Evolutionary conservation across 805 yeast genomes (phyloP).

Genomic region (Starmerella riodocensis): DNA sequence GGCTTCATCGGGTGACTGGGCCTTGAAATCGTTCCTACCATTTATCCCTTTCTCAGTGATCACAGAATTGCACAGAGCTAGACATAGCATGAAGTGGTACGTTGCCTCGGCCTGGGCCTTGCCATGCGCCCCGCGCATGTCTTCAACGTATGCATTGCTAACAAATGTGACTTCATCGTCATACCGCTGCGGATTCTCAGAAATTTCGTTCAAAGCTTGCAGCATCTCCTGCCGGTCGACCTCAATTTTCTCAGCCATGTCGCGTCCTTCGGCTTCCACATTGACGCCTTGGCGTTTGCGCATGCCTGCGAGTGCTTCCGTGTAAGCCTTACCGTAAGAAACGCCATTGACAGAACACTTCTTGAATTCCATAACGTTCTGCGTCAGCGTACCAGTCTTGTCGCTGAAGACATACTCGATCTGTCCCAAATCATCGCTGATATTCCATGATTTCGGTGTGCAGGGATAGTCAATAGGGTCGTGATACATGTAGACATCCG

Average conservation of each 20-base stretch:
- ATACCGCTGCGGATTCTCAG: conserved; percentile 38
- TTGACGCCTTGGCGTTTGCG: conserved; percentile 56
- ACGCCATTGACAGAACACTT: conserved; percentile 61
- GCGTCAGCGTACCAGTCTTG: conserved; percentile 75
- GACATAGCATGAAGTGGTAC: conserved; percentile 50
- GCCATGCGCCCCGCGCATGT: conserved; percentile 34
- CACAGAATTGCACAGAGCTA: conserved; percentile 70
- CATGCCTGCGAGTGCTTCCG: conserved; percentile 65
- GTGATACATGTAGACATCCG: conserved; percentile 60
- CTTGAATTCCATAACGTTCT: conserved; percentile 73
- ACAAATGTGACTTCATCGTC: conserved; percentile 50
- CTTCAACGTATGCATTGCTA: conserved; percentile 48
- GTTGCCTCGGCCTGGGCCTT: conserved; percentile 37
- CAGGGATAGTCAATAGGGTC: conserved; percentile 61
- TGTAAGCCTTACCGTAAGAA: conserved; percentile 63
- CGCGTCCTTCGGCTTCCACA: conserved; percentile 38
- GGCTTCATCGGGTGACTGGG: conserved; percentile 78
- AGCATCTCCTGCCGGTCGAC: conserved; percentile 41
- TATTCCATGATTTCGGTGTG: conserved; percentile 72
- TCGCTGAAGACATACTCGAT: conserved; percentile 72
- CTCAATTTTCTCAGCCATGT: conserved; percentile 36
- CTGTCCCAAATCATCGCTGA: conserved; percentile 75
- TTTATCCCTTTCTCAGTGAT: conserved; percentile 40
- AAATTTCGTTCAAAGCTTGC: conserved; percentile 27
- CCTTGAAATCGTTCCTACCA: conserved; percentile 45